These are phyloP conservation scores for Kuraishia ogatae DNA, from an alignment of 805 yeast species.

Conservation along the genomic window DNA sequence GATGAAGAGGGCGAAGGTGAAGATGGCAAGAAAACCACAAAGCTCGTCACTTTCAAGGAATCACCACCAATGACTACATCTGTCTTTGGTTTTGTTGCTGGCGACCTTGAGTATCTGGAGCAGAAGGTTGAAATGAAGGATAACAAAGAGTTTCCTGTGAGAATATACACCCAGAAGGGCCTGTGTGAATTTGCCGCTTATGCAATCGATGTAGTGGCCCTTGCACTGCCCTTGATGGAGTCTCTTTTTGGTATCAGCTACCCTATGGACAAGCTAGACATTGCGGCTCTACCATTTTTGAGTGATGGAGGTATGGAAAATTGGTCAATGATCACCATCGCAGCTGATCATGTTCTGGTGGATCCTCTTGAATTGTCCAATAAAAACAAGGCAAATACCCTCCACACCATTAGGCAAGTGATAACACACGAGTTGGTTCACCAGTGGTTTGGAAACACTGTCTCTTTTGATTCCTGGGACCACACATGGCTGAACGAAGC, in stretches of 20 bases:
- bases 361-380: conserved; percentile 1
- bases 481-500: conserved; percentile 70
- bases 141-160: conserved; percentile 30
- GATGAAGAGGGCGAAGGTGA: conserved; percentile 1
- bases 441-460: conserved; percentile 70
- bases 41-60: conserved; percentile 33
- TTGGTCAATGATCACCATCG: conserved; percentile 59
- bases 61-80: conserved; percentile 58
- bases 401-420: conserved; percentile 39
- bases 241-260: conserved; percentile 32
- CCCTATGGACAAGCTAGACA: conserved; percentile 59
- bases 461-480: conserved; percentile 61
- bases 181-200: conserved; percentile 36
- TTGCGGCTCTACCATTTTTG: conserved; percentile 61
- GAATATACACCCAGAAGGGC: conserved; percentile 49
- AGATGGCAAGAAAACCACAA: conserved; percentile 11
- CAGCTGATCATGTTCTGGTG: conserved; percentile 37
- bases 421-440: conserved; percentile 69
- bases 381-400: conserved; percentile 13
- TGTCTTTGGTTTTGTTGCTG: conserved; percentile 58
- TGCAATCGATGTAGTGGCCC: conserved; percentile 39
- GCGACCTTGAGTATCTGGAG: conserved; percentile 52
- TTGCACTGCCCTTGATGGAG: conserved; percentile 40
- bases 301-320: conserved; percentile 80
- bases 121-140: conserved; percentile 18